Base-by-base conservation (phyloP, 305 asterid species). In the Coffea humblotiana region DNA sequence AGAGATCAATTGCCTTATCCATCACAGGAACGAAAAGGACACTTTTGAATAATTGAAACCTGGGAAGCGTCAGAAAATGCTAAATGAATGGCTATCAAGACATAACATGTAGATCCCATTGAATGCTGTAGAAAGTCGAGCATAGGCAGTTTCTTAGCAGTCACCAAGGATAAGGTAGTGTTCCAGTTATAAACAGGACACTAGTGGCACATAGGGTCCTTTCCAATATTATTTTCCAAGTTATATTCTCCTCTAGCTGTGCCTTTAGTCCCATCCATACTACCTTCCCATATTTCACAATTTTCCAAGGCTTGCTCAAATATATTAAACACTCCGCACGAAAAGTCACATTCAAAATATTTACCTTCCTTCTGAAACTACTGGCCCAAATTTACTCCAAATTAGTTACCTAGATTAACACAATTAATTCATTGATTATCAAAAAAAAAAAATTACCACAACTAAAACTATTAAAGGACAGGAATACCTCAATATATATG, bases 401-500 rank as follows among this genome's bases (percentile, higher is more conserved):
- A 27, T 40, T 16, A 13, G 35, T 32, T 56, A 56, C 61, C 19
- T 16, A 56, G n/a, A 56, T 16, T 56, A 16, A 56, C 61, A 56
- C 15, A 61, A 61, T n/a, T 11, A 61, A 61, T 61, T 61, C 32
- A 61, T 10, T 10, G 27, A 60, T 6, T 21, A 54, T 75, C 10
- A 61, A 18, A n/a, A 32, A 32, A 32, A 40, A 1, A 13, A n/a
- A 25, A 8, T 61, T 76, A 13, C 32, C 12, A 54, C 16, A 76
- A n/a, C 14, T 23, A 15, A 64, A 19, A 23, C 43, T 61, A 29
- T 15, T 13, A 58, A 76, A 48, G 54, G 48, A 77, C 60, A 74
- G 77, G 23, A 27, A 78, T 18, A 47, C 99, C 99, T 96, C 98
- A 67, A 96, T 94, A 84, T 96, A 96, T 77, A 96, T 87, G 79